Conservation (phyloP, 345 rosid species). For the Eucalyptus marginata region DNA sequence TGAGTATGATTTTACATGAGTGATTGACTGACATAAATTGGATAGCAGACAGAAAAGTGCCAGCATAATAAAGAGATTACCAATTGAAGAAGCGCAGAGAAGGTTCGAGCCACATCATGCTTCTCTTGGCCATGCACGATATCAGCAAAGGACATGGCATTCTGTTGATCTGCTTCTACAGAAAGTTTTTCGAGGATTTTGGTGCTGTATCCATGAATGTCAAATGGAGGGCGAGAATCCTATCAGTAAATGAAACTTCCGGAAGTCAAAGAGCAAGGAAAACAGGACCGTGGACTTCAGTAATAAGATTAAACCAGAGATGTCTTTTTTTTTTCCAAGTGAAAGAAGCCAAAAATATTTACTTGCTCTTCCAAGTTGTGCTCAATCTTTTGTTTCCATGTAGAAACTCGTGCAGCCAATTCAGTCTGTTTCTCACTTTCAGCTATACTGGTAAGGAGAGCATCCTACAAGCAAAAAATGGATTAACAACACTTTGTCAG, state of each 20-base stretch:
- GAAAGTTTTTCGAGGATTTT: constrained; percentile 54
- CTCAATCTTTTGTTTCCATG: constrained; percentile 96
- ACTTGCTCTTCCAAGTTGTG: constrained; percentile 90
- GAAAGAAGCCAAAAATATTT: not conserved
- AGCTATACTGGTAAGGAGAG: constrained; percentile 90
- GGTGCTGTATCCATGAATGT: constrained; percentile 79
- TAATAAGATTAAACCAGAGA: not conserved
- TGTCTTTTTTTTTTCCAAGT: not conserved
- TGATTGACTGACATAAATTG: not conserved
- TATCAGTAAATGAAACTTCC: constrained; percentile 10
- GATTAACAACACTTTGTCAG: not conserved
- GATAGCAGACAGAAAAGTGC: not conserved
- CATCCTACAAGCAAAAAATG: constrained; percentile 43
- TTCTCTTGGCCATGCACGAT: constrained; percentile 66
- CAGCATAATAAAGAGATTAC: constrained; percentile 17
- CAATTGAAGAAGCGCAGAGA: constrained; percentile 96
- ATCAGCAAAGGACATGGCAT: constrained; percentile 40
- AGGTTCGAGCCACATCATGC: constrained; percentile 84
- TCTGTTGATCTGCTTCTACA: constrained; percentile 19
- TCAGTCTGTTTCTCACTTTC: constrained; percentile 89
- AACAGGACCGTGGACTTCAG: not conserved
- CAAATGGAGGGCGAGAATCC: constrained; percentile 87
- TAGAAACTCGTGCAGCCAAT: constrained; percentile 78
- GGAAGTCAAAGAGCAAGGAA: not conserved
- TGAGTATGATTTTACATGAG: not conserved